These are phyloP conservation scores for Streptanthus diversifolius DNA, from an alignment of 345 rosid genomes.

Conservation along the genomic window DNA sequence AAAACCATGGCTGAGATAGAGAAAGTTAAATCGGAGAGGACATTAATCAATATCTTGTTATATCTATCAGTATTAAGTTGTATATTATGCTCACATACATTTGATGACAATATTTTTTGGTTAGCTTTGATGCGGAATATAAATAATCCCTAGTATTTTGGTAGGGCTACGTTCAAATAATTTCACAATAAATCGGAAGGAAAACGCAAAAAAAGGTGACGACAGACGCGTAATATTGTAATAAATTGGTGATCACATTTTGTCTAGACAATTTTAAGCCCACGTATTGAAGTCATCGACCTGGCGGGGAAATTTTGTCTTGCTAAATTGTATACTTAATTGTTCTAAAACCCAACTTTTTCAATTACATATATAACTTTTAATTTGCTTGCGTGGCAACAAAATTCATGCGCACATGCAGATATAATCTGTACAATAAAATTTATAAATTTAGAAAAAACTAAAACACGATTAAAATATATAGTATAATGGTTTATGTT, in stretches of 20 bases:
- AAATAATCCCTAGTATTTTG: neutral
- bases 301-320: conserved; percentile 10
- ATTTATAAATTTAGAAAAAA: neutral
- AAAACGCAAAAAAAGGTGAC: neutral
- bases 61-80: neutral
- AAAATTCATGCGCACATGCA: neutral
- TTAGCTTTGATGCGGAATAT: neutral
- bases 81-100: neutral
- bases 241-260: conserved; percentile 25
- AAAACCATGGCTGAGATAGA: neutral
- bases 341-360: neutral
- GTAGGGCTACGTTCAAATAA: conserved; percentile 3
- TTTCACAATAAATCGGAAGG: neutral
- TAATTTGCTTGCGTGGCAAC: neutral
- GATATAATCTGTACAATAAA: neutral
- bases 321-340: neutral
- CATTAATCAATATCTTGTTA: neutral
- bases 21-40: neutral
- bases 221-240: conserved; percentile 23
- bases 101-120: neutral
- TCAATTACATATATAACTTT: neutral
- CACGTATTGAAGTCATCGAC: conserved; percentile 28
- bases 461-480: neutral
- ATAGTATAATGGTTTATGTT: neutral
- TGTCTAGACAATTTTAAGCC: conserved; percentile 28